Base-by-base conservation (phyloP, 2,329 filamentous ascomycete genomes). In the Botryotinia calthae region DNA sequence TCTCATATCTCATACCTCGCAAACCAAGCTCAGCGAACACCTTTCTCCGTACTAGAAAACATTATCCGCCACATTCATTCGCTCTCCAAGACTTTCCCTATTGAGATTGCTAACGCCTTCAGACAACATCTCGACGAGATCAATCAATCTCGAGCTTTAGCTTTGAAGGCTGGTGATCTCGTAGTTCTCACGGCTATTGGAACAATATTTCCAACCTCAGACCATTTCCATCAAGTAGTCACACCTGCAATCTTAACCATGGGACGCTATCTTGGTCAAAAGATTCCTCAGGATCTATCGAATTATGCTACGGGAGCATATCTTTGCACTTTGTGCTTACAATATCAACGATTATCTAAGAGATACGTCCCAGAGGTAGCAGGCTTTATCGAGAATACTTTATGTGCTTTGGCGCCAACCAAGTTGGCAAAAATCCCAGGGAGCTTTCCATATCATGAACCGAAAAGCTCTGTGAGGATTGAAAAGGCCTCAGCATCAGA, bases 211-310 rank as follows among this genome's bases (percentile, higher is more conserved):
- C 95, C 96, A 7, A 97, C 96, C 0, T 98, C 95, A 0, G 96
- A 99, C 82, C 95, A 98, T 82, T 99, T 98, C 82, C 96, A 99
- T 79, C 92, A 96, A 78, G 93, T 98, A 51, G 92, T 94, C 58
- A 99, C 96, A 2, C 96, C 96, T 2, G 92, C 95, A 0, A 92
- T 94, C 82, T 88, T 98, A 8, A 88, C 91, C n/a, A 93, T 98
- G 82, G 88, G 88, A 20, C 89, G 93, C 71, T 98, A 93, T 82
- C 86, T 99, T 40, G 93, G 92, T 1, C 90, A 97, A 77, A 93
- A 90, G 72, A 86, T 91, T 0, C 90, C 94, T 0, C 85, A 88
- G 61, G 85, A 84, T 12, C 82, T 93, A 6, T 83, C 86, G 12
- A 92, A 96, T 76, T 88, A 93, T 74, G 87, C 89, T 5, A 90